Base-by-base conservation (phyloP, 441 rosid genomes). In the Gossypium gossypioides region DNA sequence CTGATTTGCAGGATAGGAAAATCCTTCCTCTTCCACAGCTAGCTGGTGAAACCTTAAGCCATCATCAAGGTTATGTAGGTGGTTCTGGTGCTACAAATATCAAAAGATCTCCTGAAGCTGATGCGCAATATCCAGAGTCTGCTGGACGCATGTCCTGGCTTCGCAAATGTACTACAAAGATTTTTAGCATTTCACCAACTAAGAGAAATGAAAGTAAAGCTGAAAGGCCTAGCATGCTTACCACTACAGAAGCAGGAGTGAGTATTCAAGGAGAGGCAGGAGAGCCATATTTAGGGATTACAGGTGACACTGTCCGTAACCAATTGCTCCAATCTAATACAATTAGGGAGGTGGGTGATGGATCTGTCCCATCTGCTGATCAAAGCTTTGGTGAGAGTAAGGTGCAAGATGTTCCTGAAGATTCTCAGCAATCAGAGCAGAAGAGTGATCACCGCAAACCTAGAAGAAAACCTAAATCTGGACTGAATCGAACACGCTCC, bases 101-200 rank as follows among this genome's bases (percentile, higher is more conserved):
- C 68, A 77, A 77, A 56, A 82, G 69, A 68, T 79, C 86, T 72
- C 74, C 67, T 2, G 79, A 77, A 64, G 78, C 50, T 69, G 81
- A 83, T 67, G 68, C 68, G 60, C 75, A 78, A 59, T 59, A 75
- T 76, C 82, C 87, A 56, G 85, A 75, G 55, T 83, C 88, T 78
- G 80, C 75, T 64, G 82, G 89, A 66, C 81, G 16, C 46, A 69
- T 81, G 64, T 89, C 97, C 50, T 87, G 88, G 85, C 77, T 89
- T 29, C 90, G 80, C 19, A 91, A 77, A 82, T 83, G 89, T 72
- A 81, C 86, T 65, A 80, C 91, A 37, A 87, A 84, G 75, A 76
- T 90, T 74, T 85, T 91, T 77, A 82, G 84, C 75, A 77, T 84
- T 32, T 86, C 95, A 7, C 94, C 97, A 0, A 78, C 67, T 22